Base-by-base conservation (phyloP, 2,329 filamentous ascomycete species). In the Didymellaceae sp. region DNA sequence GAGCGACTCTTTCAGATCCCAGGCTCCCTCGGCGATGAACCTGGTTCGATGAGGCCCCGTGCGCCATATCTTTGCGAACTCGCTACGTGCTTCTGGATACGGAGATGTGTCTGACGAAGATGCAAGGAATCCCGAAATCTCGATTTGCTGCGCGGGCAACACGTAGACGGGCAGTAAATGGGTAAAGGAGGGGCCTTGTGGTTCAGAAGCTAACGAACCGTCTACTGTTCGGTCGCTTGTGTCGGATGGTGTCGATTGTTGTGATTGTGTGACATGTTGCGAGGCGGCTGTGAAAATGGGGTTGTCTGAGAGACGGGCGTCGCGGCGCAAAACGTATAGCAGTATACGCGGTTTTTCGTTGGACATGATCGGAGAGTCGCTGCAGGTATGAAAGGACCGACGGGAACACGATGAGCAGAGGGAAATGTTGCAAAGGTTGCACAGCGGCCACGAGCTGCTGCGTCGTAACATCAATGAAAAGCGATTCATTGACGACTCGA, bases 291-390 rank as follows among this genome's bases (percentile, higher is more conserved):
- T 79, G 16, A 93, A 80, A 32, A 91, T 79, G 0, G 88, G 88
- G 63, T 92, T 92, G 72, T 93, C 89, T 21, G 82, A 78, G 20
- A 89, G 77, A 53, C 90, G 86, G 16, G 91, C 78, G 67, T 93
- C 90, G 59, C 86, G 84, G 34, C 89, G 84, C 26, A 92, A 72
- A 17, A 92, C 70, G 65, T 91, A 91, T 46, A 93, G 78, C 42
- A 91, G 75, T 18, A 89, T 78, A 33, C 74, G 75, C 16, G 67
- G 61, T 30, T 55, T 53, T 14, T 55, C 43, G 43, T 40, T 52
- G 6, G 61, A 40, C 65, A 69, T 69, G 43, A 24, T 60, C 41
- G 55, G 31, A 44, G 52, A 35, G 17, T 58, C 42, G 22, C 54
- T 49, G 48, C 47, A 53, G 24, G 49, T 43, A 45, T 44, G 43